Percentiles rank a stretch among this genome's conserved stretches.
These are phyloP conservation scores for Heterobasidion occidentale DNA, from an alignment of 1,284 basidiomycete genomes.

Conservation along the genomic window DNA sequence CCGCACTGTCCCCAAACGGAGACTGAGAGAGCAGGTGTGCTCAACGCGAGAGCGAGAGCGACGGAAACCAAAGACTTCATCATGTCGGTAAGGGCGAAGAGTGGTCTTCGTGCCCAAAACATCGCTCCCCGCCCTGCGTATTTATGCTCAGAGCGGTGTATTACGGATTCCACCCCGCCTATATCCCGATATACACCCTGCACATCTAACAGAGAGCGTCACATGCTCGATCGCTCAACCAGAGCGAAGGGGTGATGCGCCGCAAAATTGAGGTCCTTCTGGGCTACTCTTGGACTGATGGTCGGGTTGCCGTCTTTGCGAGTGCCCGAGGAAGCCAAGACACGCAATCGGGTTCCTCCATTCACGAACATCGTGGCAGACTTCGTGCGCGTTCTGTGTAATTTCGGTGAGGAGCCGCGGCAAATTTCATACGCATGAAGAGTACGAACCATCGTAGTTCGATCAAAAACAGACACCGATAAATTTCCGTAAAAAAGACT, in stretches of 20 bases:
- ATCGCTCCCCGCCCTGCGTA: neutral
- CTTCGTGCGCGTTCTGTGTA: no score
- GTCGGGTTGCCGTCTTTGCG: no score
- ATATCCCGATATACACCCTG: constrained; percentile 1
- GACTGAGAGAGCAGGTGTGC: constrained; percentile 18
- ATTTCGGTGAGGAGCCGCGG: no score
- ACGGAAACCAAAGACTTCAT: constrained; percentile 17
- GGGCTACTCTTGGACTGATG: no score
- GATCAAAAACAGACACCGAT: no score
- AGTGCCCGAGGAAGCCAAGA: no score
- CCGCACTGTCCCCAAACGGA: constrained; percentile 24
- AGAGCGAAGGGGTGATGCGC: neutral
- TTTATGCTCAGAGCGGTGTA: neutral
- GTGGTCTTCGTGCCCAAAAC: neutral
- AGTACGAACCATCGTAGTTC: no score
- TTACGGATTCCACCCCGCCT: neutral
- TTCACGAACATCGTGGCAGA: no score
- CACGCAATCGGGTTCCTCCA: no score
- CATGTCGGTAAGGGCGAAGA: neutral
- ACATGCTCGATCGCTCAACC: neutral
- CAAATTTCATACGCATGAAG: no score
- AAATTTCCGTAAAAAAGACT: no score
- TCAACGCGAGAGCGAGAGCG: constrained; percentile 18
- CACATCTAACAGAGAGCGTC: neutral
- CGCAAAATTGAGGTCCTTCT: no score